These are phyloP conservation scores for Sporisorium iseilematis-ciliati DNA, from an alignment of 1,284 basidiomycete genomes.

Conservation along the genomic window DNA sequence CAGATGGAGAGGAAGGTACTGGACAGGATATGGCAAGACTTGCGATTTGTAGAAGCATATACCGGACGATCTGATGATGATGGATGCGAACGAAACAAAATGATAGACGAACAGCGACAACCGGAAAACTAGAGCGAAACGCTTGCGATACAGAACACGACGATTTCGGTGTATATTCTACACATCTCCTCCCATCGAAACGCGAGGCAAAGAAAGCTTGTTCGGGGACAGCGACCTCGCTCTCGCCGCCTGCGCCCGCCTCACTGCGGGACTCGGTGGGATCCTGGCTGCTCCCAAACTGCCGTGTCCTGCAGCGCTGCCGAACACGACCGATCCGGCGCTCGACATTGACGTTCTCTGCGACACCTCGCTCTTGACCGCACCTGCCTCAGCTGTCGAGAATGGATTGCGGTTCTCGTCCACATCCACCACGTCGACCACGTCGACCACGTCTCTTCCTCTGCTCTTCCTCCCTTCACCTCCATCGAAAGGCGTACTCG, in stretches of 20 bases:
- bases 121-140: not conserved
- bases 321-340: conserved; percentile 5
- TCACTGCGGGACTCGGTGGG: conserved; percentile 48
- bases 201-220: conserved; percentile 6
- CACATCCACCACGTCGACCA: not conserved
- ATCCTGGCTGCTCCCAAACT: conserved; percentile 11
- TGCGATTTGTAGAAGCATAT: too few relatives aligned
- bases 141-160: not conserved
- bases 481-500: conserved; percentile 25
- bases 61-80: too few relatives aligned
- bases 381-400: not conserved
- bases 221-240: conserved; percentile 31
- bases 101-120: not conserved
- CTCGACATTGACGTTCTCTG: conserved; percentile 11
- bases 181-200: not conserved
- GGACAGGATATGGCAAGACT: too few relatives aligned
- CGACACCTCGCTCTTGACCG: not conserved
- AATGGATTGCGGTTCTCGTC: conserved; percentile 38
- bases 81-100: too few relatives aligned
- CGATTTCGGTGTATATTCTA: too few relatives aligned
- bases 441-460: not conserved
- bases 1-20: too few relatives aligned
- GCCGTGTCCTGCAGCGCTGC: not conserved
- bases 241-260: conserved; percentile 41
- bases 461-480: not conserved